A percentile compares a stretch with the other conserved stretches of the same genome.
phyloP scores from a whole-genome alignment of 2,329 filamentous ascomycete species.

The Fusarium heterosporum region DNA sequence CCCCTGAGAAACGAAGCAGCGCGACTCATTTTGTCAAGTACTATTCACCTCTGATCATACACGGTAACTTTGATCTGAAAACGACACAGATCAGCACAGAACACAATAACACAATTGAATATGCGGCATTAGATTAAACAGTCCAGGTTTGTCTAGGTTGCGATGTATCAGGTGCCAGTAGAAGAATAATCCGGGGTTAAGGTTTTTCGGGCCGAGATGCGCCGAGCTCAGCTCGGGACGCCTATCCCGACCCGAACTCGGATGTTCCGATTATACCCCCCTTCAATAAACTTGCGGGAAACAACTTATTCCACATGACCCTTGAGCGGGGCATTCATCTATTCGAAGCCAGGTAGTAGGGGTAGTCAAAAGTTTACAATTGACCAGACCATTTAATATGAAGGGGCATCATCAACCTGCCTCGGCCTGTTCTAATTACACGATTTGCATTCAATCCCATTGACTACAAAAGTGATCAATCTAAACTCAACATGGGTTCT shows the following conservation, averaged over 20 bases:
- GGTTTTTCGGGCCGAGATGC: neutral
- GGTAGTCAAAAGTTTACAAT: neutral
- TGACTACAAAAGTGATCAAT: neutral
- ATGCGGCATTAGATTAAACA: neutral
- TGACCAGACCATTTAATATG: neutral
- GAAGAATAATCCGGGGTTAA: neutral
- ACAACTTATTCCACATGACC: neutral
- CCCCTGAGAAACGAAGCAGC: neutral
- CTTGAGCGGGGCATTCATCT: neutral
- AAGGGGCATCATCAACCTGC: neutral
- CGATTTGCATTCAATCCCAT: neutral
- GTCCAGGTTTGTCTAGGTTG: neutral
- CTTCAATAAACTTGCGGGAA: neutral
- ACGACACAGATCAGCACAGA: neutral
- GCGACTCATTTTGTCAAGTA: neutral
- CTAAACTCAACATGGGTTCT: neutral
- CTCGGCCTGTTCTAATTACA: neutral
- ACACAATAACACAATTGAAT: neutral
- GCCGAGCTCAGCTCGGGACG: neutral
- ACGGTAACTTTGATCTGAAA: neutral
- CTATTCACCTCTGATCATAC: neutral
- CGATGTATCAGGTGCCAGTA: neutral
- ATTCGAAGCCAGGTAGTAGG: no score
- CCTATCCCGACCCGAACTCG: neutral
- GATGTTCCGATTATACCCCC: conserved; percentile 1